phyloP scores from a whole-genome alignment of 768 basidiomycete genomes.

The Postia placenta region DNA sequence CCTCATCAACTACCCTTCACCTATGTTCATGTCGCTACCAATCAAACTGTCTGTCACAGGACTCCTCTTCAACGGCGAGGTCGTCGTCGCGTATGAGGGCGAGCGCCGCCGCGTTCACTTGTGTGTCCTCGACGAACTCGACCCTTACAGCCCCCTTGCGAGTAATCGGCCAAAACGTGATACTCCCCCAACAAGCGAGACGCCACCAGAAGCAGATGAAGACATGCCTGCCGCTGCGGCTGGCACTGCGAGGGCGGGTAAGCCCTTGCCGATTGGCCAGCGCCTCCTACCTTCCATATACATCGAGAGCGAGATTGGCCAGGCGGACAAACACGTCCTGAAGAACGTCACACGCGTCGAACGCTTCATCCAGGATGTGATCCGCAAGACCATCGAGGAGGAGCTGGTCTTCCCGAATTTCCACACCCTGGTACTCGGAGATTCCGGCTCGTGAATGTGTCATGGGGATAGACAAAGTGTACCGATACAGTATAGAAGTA shows the following conservation, averaged over 20 bases:
- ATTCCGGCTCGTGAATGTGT: conserved; percentile 6
- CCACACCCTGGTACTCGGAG: conserved; percentile 51
- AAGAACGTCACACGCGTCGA: conserved; percentile 96
- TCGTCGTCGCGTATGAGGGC: conserved; percentile 90
- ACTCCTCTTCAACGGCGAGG: conserved; percentile 78
- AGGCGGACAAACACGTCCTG: conserved; percentile 90
- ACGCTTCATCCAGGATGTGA: conserved; percentile 90
- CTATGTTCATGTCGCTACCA: conserved; percentile 94
- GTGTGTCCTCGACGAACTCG: conserved; percentile 82
- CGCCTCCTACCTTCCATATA: conserved; percentile 79
- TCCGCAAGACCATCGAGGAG: conserved; percentile 91
- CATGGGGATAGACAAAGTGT: neutral
- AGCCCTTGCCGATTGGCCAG: conserved; percentile 75
- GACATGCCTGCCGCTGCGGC: conserved; percentile 31
- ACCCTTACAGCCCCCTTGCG: conserved; percentile 72
- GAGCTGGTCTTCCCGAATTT: conserved; percentile 97
- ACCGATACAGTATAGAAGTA: conserved; percentile 10
- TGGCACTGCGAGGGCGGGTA: conserved; percentile 40
- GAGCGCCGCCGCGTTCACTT: conserved; percentile 76
- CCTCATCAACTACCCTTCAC: conserved; percentile 94
- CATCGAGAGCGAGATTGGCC: conserved; percentile 96
- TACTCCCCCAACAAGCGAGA: conserved; percentile 32
- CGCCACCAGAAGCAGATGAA: conserved; percentile 61
- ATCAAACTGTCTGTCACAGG: conserved; percentile 91
- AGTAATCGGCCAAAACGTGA: conserved; percentile 26